Evolutionary conservation across 2,329 filamentous ascomycete species (phyloP), one percentile per base, ranked within the genome.

Genomic region (Neoarthrinium moseri): DNA sequence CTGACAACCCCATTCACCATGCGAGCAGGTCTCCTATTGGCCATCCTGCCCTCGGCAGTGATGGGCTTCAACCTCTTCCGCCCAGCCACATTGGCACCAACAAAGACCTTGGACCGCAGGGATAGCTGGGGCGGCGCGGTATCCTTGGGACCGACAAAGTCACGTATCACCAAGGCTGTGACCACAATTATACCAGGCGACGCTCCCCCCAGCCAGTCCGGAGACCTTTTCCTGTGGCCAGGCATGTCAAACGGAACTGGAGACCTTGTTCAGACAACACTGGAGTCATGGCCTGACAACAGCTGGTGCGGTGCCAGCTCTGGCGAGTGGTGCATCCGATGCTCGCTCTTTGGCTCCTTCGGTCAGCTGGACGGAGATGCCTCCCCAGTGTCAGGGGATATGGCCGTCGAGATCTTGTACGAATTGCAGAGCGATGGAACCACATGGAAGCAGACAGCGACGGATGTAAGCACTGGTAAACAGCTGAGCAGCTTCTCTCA

Each of bases 241-340:
- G 40, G 40, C 15, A 43, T 43, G 40, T 43, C 40, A 15, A 43
- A 43, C 40, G 40, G 40, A 17, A 43, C 40, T 3, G 40, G 40
- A 11, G 40, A 43, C 18, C 40, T 43, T 5, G 40, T 43, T 18
- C 40, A 43, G 40, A 43, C 40, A 13, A 43, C 40, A 12, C 40
- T 43, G 26, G 40, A 43, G 40, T 43, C 40, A 29, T 43, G 40
- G 40, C 40, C 40, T 26, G 40, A 43, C 27, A 43, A 43, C 40
- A 43, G 40, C 40, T 43, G 40, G 40, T 43, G 40, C 40, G 40
- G 40, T n/a, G 40, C 40, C 21, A 15, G 13, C 13, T 15, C 40
- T 3, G 40, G 40, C 26, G 40, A 43, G 29, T 43, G 40, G 40
- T 43, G 40, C 40, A 43, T 43, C 17, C 40, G 40, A 26, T 43